These are phyloP conservation scores for Linnemannia schmuckeri DNA, from an alignment of 192 early-diverging fungal species.

Conservation along the genomic window DNA sequence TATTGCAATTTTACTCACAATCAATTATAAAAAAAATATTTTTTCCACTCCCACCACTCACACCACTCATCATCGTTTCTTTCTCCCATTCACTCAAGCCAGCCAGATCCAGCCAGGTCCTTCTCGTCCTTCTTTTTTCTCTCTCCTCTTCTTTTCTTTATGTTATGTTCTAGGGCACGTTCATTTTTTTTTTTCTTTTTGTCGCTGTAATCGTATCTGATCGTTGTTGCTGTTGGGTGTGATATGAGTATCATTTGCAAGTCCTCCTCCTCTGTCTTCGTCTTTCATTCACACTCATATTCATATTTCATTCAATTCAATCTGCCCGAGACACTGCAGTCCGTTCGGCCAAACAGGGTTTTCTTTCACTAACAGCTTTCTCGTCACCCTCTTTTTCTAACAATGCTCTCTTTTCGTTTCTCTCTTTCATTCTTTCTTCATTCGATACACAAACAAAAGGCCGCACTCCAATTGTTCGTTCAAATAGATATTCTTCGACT, in stretches of 20 bases:
- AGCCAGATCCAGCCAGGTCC: background rate
- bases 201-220: no score
- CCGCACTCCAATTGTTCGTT: background rate
- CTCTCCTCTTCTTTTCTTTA: background rate
- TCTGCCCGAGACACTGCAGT: background rate
- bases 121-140: background rate
- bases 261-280: background rate
- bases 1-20: background rate
- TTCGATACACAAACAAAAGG: background rate
- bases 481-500: background rate
- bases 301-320: background rate
- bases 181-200: no score
- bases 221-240: no score
- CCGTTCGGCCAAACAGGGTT: background rate
- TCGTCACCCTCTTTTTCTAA: background rate
- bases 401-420: background rate
- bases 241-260: background rate
- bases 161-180: background rate
- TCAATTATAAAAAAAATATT: background rate
- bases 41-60: background rate
- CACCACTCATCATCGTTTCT: no score
- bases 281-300: background rate
- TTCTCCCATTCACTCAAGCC: background rate
- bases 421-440: background rate
- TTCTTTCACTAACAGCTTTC: background rate